Conservation (phyloP, 139 green algal species). For the Spirogloea muscicola region DNA sequence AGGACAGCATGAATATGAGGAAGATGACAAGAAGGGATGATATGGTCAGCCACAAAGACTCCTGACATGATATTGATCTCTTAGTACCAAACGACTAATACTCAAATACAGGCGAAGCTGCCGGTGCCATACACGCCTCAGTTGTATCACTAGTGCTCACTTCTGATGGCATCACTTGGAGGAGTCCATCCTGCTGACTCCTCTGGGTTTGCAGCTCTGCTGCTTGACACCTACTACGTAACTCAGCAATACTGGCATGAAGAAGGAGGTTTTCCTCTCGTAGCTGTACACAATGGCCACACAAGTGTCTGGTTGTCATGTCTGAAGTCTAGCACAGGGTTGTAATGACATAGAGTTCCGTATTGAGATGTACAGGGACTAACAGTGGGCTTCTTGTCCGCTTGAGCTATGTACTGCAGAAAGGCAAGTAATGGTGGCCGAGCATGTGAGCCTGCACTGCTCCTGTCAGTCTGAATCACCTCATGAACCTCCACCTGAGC, state of each 20-base stretch:
- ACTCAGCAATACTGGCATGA: neutral
- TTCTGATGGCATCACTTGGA: neutral
- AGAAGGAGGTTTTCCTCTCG: slow-evolving; percentile 15
- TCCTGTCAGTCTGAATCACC: too few relatives aligned
- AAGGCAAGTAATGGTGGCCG: too few relatives aligned
- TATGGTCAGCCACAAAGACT: too few relatives aligned
- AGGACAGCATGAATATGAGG: too few relatives aligned
- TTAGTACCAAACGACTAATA: neutral
- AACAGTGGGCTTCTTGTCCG: neutral
- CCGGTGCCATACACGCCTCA: neutral
- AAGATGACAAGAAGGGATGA: too few relatives aligned
- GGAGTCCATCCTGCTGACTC: too few relatives aligned
- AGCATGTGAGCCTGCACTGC: too few relatives aligned
- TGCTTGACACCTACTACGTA: neutral
- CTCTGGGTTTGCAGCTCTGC: too few relatives aligned
- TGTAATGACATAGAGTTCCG: neutral
- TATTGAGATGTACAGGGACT: neutral
- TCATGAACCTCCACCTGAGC: slow-evolving; percentile 9
- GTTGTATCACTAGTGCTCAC: neutral
- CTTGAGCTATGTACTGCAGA: neutral
- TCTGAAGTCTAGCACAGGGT: neutral
- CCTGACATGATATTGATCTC: too few relatives aligned
- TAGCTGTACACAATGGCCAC: slow-evolving; percentile 8
- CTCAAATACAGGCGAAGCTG: neutral
- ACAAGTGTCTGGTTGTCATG: neutral